Evolutionary conservation across 2,329 filamentous ascomycete species (phyloP), one percentile per base, ranked within the genome.

Genomic region (Xylaria sp.): DNA sequence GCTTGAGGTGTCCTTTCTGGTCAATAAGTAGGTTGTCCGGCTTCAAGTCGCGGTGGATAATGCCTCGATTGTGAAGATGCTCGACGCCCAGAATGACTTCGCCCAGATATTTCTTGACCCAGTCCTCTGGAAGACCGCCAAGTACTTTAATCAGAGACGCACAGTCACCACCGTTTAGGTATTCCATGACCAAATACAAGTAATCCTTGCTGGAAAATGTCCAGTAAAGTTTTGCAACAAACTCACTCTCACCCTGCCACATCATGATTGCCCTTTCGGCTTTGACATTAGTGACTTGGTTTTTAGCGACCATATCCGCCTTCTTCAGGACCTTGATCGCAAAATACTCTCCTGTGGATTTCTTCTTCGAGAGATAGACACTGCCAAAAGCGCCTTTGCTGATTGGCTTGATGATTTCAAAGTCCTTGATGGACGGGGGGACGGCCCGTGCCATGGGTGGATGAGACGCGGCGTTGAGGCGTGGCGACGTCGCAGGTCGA

Each of bases 291-390:
- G 94, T 96, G 64, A 99, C 92, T 71, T 99, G 94, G 71, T 99
- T 99, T 75, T 99, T 99, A 57, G 94, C 94, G 59, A 99, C 91
- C 94, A 99, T 99, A 78, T 99, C 94, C n/a, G 94, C 92, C 74
- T 99, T 99, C 71, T 97, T 97, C 55, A 99, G 74, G 1, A 97
- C 94, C 70, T 99, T 99, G 76, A 99, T 97, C 8, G 94, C 94
- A 71, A 93, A 99, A 72, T 99, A 99, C 67, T 99, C 94, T 42
- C 92, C 93, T 0, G 95, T 99, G 0, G 91, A 94, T 73, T 97
- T 97, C 80, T 99, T 99, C 76, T 97, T 99, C 1, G 94, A 93
- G 26, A 99, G 76, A 69, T 99, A 99, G 7, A 99, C 94, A 70
- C 94, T 97, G 4, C 94, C 94, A 71, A 99, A 99, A 3, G 94